These are phyloP conservation scores for Ophiostoma ulmi DNA, from an alignment of 2,329 filamentous ascomycete genomes.

Conservation along the genomic window DNA sequence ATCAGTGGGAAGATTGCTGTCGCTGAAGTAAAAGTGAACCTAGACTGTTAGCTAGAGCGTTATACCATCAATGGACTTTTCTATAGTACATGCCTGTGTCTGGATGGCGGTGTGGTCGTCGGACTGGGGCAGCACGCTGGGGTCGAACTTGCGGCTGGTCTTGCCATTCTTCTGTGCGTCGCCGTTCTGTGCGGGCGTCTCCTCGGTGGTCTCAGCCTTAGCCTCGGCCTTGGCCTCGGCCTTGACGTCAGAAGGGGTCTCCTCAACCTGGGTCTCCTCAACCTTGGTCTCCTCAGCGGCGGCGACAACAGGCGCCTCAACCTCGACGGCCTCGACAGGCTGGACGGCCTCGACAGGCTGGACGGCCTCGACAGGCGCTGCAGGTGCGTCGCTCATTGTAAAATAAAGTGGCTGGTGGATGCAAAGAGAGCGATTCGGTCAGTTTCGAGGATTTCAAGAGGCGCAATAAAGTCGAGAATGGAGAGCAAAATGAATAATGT, in stretches of 20 bases:
- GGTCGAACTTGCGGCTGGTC: constrained; percentile 66
- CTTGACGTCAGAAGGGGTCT: constrained; percentile 28
- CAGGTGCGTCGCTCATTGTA: constrained; percentile 29
- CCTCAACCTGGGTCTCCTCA: constrained; percentile 28
- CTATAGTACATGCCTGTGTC: constrained; percentile 57
- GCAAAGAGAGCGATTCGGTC: not conserved
- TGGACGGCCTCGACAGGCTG: constrained; percentile 30
- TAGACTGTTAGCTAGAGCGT: constrained; percentile 35
- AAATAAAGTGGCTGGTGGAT: not conserved
- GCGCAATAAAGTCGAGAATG: not conserved
- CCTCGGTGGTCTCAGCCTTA: constrained; percentile 34
- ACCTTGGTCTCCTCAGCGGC: constrained; percentile 25
- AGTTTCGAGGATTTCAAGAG: not conserved
- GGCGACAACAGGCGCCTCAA: constrained; percentile 23
- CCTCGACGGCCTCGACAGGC: constrained; percentile 20
- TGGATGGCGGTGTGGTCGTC: constrained; percentile 77
- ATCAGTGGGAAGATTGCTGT: constrained; percentile 83
- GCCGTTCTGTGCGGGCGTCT: constrained; percentile 24
- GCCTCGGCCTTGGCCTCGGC: constrained; percentile 29
- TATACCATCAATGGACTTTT: not conserved
- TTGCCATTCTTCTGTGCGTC: constrained; percentile 41
- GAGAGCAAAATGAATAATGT: not conserved
- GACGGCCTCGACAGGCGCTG: constrained; percentile 28
- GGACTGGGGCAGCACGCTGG: constrained; percentile 61
- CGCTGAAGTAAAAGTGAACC: constrained; percentile 95